Evolutionary conservation across 176 grass and related monocot genomes (phyloP).

Genomic region (Oryza glumipatula): DNA sequence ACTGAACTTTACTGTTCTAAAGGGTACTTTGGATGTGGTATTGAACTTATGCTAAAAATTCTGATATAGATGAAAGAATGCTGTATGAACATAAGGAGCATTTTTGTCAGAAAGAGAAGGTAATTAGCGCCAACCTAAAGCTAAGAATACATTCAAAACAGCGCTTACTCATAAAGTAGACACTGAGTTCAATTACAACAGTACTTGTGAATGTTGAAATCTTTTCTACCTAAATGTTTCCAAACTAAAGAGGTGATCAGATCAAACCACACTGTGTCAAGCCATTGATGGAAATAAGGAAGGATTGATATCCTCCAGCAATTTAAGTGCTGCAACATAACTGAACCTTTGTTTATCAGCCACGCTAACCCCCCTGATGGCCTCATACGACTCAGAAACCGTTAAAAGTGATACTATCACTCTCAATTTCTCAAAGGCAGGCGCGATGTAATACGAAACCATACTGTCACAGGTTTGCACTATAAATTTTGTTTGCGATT

Average conservation of each 20-base stretch:
- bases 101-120: neutral
- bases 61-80: neutral
- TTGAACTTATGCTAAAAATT: neutral
- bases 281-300: constrained; percentile 1
- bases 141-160: neutral
- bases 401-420: neutral
- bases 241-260: neutral
- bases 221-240: neutral
- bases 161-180: neutral
- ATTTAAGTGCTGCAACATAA: neutral
- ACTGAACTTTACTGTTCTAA: neutral
- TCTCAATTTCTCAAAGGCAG: neutral
- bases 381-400: neutral
- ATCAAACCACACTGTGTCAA: neutral
- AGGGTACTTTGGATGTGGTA: neutral
- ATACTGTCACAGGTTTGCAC: neutral
- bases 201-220: constrained; percentile 24
- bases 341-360: neutral
- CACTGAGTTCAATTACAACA: neutral
- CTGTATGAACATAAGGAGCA: neutral
- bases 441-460: neutral
- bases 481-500: neutral
- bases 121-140: neutral
- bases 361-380: neutral
- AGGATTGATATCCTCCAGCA: neutral